Evolutionary conservation across 176 grass and related monocot species (phyloP), one percentile per base, ranked within the genome.

Genomic region (Oryza rufipogon): DNA sequence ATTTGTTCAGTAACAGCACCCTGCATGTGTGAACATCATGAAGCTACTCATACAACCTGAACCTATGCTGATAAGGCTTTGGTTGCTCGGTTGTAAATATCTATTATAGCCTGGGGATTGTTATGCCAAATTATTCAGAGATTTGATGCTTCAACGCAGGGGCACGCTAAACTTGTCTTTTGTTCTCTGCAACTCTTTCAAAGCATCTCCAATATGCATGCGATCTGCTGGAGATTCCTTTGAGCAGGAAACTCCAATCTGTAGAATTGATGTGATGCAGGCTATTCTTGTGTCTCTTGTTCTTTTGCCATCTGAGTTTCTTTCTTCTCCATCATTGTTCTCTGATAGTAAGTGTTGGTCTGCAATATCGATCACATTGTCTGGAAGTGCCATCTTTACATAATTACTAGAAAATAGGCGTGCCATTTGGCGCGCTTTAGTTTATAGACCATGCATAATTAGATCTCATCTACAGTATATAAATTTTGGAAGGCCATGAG

Each of bases 321-420:
- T 79, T 4, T 10, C 77, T 67, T 67, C 64, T 64, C 15, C 42
- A 28, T 64, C 8, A 0, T 64, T 64, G 60, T 64, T 8, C 60
- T 64, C 3, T 64, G 60, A 25, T 64, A 64, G n/a, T 11, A 64
- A 64, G 9, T 64, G 2, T 11, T 64, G 60, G n/a, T 64, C 60
- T 25, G 3, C 60, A 64, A 64, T 64, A 64, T 64, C 3, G n/a
- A 64, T 64, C 60, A 22, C n/a, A 56, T 56, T 25, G 60, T 67
- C 63, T 79, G 77, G 77, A 64, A 79, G 77, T 79, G 77, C 77
- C 76, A 78, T 78, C 16, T 46, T 36, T 17, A 78, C 38, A 39
- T 78, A 22, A 22, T 65, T 78, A 41, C 23, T 23, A 23, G 23
- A 23, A 23, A 23, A 23, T 23, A 23, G 23, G 23, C 23, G 23